Evolutionary conservation across 208 protist species (phyloP).

Genomic region (Trypanosoma platydactyli): DNA sequence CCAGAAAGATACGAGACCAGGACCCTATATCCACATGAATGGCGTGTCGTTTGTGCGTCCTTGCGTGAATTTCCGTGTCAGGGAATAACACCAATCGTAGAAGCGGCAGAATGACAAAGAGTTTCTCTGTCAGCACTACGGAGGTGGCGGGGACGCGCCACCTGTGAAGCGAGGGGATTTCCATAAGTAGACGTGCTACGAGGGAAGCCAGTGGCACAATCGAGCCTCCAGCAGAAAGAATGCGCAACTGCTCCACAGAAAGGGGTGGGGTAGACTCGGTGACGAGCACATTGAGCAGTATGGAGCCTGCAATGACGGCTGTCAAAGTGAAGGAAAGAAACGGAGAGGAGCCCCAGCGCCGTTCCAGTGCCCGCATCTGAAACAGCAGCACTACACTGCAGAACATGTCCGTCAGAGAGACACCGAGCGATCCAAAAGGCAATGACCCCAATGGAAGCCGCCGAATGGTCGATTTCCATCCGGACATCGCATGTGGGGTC

Average conservation of each 20-base stretch:
- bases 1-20: constrained; percentile 46
- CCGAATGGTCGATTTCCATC: constrained; percentile 24
- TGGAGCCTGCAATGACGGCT: constrained; percentile 37
- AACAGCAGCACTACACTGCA: constrained; percentile 37
- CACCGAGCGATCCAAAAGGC: constrained; percentile 52
- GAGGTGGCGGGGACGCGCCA: constrained; percentile 33
- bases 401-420: constrained; percentile 38
- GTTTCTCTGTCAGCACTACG: constrained; percentile 39
- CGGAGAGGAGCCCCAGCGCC: constrained; percentile 58
- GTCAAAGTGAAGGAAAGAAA: constrained; percentile 58
- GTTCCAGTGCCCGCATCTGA: constrained; percentile 62
- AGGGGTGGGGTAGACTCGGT: constrained; percentile 36
- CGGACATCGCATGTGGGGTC: neutral
- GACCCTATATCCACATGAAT: constrained; percentile 54
- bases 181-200: constrained; percentile 35
- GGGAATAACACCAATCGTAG: constrained; percentile 49
- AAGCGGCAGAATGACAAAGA: constrained; percentile 39
- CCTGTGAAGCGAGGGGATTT: constrained; percentile 42
- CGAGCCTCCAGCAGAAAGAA: constrained; percentile 50
- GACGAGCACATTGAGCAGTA: constrained; percentile 42
- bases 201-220: constrained; percentile 54
- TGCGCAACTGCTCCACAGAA: constrained; percentile 43
- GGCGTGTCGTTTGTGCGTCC: constrained; percentile 38
- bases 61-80: constrained; percentile 31
- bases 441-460: constrained; percentile 40